Percentiles rank a stretch among this genome's conserved stretches.
phyloP scores from a whole-genome alignment of 768 basidiomycete species.

The Hortiboletus campestris region DNA sequence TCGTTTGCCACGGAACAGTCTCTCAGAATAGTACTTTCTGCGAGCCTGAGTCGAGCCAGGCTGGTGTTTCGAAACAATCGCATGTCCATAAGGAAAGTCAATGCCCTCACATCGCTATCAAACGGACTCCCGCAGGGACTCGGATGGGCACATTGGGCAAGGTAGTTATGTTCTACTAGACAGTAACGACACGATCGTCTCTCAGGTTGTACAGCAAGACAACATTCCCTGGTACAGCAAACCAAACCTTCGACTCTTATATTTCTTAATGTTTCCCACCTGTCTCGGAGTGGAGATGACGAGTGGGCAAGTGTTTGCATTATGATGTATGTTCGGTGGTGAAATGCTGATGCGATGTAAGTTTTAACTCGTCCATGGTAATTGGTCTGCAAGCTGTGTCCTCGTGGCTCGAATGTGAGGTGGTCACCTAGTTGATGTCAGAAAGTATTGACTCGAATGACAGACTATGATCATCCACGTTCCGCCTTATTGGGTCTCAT shows the following conservation, averaged over 20 bases:
- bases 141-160: too few species aligned
- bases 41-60: too few species aligned
- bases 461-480: slow-evolving; percentile 25
- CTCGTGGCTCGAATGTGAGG: slow-evolving; percentile 53
- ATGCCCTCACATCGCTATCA: not conserved
- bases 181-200: slow-evolving; percentile 10
- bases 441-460: not conserved
- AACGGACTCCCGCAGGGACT: not conserved
- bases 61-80: too few species aligned
- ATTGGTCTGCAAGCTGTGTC: slow-evolving; percentile 60
- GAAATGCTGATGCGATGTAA: not conserved
- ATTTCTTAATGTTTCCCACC: slow-evolving; percentile 51
- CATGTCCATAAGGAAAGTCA: too few species aligned
- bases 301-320: not conserved
- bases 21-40: too few species aligned
- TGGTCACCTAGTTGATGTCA: not conserved
- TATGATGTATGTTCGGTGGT: not conserved
- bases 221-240: slow-evolving; percentile 58
- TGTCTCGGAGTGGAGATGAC: slow-evolving; percentile 13
- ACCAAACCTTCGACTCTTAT: slow-evolving; percentile 52
- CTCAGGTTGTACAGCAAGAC: slow-evolving; percentile 36
- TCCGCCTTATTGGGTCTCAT: too few species aligned
- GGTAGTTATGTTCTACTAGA: not conserved
- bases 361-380: slow-evolving; percentile 48
- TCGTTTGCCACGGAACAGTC: too few species aligned